Evolutionary conservation across 305 asterid species (phyloP).

Genomic region (Fraxinus sp.): DNA sequence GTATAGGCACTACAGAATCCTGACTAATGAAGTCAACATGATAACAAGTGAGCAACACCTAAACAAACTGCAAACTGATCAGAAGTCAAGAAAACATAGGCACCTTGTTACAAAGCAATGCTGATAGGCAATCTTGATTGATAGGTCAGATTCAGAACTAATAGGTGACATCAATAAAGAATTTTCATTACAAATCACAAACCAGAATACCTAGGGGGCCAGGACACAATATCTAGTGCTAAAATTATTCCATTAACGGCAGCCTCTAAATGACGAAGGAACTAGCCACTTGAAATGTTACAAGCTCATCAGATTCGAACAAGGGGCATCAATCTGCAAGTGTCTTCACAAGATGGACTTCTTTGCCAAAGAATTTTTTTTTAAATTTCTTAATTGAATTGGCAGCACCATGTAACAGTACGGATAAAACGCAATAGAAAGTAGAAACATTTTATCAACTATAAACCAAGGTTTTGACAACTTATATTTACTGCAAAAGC

Average conservation of each 20-base stretch:
- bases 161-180: slow-evolving; percentile 13
- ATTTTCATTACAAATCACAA: neutral
- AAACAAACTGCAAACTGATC: neutral
- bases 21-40: neutral
- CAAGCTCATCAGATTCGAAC: neutral
- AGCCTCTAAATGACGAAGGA: neutral
- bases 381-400: neutral
- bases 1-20: neutral
- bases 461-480: neutral
- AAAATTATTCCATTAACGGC: neutral
- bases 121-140: neutral
- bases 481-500: neutral
- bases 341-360: neutral
- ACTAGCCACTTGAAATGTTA: neutral
- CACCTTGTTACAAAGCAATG: neutral
- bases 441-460: neutral
- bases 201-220: neutral
- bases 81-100: neutral
- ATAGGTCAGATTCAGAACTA: neutral
- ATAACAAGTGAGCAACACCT: neutral
- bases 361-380: neutral
- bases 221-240: neutral
- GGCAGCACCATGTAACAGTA: neutral
- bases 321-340: neutral
- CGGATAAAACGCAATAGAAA: too few relatives aligned